Conservation (phyloP, 371 early-diverging fungal species). For the Apophysomyces elegans region DNA sequence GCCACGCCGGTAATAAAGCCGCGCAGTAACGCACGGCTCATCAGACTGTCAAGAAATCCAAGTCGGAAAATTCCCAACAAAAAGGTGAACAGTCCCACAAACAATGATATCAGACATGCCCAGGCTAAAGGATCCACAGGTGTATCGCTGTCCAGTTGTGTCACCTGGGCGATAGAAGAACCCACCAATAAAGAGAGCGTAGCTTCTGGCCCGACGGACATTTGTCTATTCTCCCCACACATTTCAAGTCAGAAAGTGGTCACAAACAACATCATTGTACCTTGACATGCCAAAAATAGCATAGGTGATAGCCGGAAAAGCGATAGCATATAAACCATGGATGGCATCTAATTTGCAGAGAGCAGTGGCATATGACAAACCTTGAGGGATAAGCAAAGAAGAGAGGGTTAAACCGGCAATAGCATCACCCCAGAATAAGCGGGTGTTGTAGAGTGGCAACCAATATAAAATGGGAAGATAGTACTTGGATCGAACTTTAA, state of each 20-base stretch:
- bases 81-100: conserved; percentile 86
- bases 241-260: neutral
- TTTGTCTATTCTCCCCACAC: neutral
- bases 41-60: conserved; percentile 90
- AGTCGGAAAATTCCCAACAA: conserved; percentile 85
- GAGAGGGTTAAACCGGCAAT: conserved; percentile 89
- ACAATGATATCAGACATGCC: conserved; percentile 69
- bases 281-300: conserved; percentile 89
- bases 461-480: conserved; percentile 90
- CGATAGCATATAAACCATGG: conserved; percentile 86
- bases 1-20: conserved; percentile 93
- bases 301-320: conserved; percentile 84
- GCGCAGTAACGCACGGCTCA: conserved; percentile 84
- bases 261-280: conserved; percentile 27
- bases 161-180: conserved; percentile 27
- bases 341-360: conserved; percentile 84
- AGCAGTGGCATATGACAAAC: conserved; percentile 86
- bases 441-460: conserved; percentile 78
- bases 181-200: conserved; percentile 27
- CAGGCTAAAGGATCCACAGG: conserved; percentile 38
- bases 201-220: conserved; percentile 28
- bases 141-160: conserved; percentile 24
- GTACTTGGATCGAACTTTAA: conserved; percentile 73
- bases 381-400: conserved; percentile 87
- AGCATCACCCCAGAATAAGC: conserved; percentile 65